Evolutionary conservation across 352 stramenopile species (phyloP).

Genomic region (Aphanomyces euteiches): DNA sequence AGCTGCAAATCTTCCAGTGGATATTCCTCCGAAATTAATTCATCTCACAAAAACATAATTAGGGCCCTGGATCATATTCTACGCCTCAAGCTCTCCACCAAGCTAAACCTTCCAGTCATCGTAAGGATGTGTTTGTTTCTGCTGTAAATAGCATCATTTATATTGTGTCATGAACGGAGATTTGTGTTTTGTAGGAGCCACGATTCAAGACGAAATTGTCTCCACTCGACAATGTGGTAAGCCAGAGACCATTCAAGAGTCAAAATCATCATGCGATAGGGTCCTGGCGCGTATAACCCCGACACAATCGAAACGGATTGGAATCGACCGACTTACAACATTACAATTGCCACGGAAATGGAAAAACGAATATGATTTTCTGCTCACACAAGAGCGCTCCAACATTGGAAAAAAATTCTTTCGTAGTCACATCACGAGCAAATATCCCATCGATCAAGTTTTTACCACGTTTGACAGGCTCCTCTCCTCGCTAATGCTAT

Average conservation of each 20-base stretch:
- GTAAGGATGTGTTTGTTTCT: constrained; percentile 65
- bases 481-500: no score
- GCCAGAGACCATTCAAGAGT: background rate
- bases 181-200: constrained; percentile 52
- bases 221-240: constrained; percentile 41
- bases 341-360: constrained; percentile 83
- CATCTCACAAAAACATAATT: background rate
- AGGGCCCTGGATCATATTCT: constrained; percentile 65
- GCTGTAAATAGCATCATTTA: constrained; percentile 39
- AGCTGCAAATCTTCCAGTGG: no score
- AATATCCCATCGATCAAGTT: no score
- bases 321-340: constrained; percentile 86
- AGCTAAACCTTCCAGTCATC: constrained; percentile 59
- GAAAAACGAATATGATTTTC: constrained; percentile 34
- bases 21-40: background rate
- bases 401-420: no score
- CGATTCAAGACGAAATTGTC: constrained; percentile 60
- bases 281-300: constrained; percentile 69
- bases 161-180: background rate
- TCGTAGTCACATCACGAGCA: no score
- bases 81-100: constrained; percentile 37
- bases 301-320: constrained; percentile 67
- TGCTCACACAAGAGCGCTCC: background rate
- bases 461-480: no score
- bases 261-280: constrained; percentile 36